Evolutionary conservation across 177 flowering plant genomes (phyloP), one percentile per base, ranked within the genome.

Genomic region (Telopea speciosissima): DNA sequence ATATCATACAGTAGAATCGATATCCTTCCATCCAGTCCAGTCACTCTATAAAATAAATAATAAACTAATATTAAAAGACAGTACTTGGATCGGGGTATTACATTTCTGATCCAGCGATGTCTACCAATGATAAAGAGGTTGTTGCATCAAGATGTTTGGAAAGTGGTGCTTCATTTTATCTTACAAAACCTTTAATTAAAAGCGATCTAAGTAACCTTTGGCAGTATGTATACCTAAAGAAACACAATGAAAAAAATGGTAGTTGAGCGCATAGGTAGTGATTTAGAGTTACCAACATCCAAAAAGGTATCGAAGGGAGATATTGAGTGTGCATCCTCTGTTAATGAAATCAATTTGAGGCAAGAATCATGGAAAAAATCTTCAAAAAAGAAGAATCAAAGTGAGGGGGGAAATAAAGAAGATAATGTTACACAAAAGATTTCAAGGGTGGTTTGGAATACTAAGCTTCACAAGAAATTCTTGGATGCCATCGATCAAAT

Each of bases 81-180:
- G n/a, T n/a, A n/a, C n/a, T n/a, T n/a, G n/a, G n/a, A n/a, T n/a
- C n/a, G n/a, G n/a, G n/a, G n/a, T n/a, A n/a, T n/a, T n/a, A n/a
- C n/a, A n/a, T n/a, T n/a, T n/a, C n/a, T 40, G 24, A 42, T 66
- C 68, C 83, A 91, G 97, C 89, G 76, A 89, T 89, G 87, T 91
- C 94, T 0, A 81, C 82, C 4, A 85, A 87, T 70, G 79, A 79
- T 5, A 66, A 69, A 7, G 77, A 78, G 36, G 66, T 67, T 42
- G 70, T 72, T 9, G 80, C 79, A 25, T 0, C 68, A 17, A 68
- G 76, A 68, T 85, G 83, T 10, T 28, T 89, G 16, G 76, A 84
- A 31, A 2, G 68, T 58, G 97, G 94, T 22, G 93, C 88, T 25
- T 75, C 72, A 36, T 82, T 62, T 73, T 87, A n/a, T n/a, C n/a